These are phyloP conservation scores for Pythium apleroticum DNA, from an alignment of 352 stramenopile genomes.

Conservation along the genomic window DNA sequence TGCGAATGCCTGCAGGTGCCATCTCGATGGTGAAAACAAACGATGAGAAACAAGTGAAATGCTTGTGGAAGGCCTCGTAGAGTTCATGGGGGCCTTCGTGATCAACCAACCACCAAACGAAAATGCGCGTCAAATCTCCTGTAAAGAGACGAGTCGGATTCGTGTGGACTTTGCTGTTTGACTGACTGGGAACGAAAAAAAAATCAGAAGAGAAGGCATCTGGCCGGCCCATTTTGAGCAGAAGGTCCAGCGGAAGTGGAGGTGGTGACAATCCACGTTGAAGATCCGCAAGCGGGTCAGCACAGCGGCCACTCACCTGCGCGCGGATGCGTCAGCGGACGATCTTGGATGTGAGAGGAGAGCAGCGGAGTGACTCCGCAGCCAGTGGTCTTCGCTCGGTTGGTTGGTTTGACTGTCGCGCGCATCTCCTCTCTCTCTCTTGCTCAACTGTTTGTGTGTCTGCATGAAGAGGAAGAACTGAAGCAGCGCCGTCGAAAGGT, in stretches of 20 bases:
- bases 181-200: neutral
- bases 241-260: conserved; percentile 16
- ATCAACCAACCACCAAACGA: no score
- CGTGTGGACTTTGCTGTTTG: neutral
- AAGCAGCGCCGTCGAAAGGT: neutral
- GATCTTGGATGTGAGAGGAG: neutral
- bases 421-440: neutral
- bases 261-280: conserved; percentile 26
- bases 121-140: neutral
- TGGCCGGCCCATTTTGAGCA: neutral
- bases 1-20: no score
- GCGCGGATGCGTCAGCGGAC: conserved; percentile 5
- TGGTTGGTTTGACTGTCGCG: neutral
- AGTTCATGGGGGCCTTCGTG: no score
- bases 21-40: no score
- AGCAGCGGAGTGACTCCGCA: neutral
- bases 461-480: neutral
- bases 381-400: neutral
- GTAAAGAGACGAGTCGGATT: neutral
- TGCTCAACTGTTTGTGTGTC: neutral
- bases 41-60: no score
- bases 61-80: no score
- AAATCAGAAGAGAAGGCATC: neutral
- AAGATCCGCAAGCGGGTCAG: conserved; percentile 25
- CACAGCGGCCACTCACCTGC: conserved; percentile 11